Conservation (phyloP, 1,284 basidiomycete genomes). For the Ganoderma resinaceum region DNA sequence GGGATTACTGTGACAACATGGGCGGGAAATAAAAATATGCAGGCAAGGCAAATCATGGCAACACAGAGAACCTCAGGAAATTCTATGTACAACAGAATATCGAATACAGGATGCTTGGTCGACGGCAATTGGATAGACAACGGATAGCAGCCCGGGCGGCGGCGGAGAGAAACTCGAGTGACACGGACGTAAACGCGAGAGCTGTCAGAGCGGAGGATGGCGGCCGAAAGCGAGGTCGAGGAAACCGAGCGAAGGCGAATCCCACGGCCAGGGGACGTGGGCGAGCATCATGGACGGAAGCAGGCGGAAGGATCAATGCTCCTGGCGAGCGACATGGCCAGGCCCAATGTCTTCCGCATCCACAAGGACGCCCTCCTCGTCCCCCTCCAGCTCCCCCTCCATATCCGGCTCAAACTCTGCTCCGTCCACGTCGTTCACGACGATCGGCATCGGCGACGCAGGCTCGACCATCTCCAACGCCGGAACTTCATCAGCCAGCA, state of each 20-base stretch:
- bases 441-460: background rate
- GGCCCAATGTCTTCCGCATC: slow-evolving; percentile 41
- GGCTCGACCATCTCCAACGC: background rate
- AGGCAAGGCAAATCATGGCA: background rate
- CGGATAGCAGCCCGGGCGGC: background rate
- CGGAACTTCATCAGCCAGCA: slow-evolving; percentile 7
- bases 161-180: no score
- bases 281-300: background rate
- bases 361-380: slow-evolving; percentile 41
- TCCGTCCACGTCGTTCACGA: slow-evolving; percentile 19
- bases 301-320: slow-evolving; percentile 29
- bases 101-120: background rate
- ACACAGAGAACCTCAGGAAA: background rate
- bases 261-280: background rate
- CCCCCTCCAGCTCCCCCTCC: slow-evolving; percentile 29
- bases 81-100: background rate
- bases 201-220: background rate
- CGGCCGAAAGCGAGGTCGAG: background rate
- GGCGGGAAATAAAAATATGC: background rate
- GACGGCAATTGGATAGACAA: background rate
- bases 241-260: background rate
- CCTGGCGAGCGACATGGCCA: slow-evolving; percentile 40
- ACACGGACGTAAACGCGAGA: no score
- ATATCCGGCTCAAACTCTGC: slow-evolving; percentile 21
- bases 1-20: background rate